Percentiles rank a stretch among this genome's conserved stretches.
Conservation (phyloP, 108 stramenopile species). For the Halocafeteria seosinensis region DNA sequence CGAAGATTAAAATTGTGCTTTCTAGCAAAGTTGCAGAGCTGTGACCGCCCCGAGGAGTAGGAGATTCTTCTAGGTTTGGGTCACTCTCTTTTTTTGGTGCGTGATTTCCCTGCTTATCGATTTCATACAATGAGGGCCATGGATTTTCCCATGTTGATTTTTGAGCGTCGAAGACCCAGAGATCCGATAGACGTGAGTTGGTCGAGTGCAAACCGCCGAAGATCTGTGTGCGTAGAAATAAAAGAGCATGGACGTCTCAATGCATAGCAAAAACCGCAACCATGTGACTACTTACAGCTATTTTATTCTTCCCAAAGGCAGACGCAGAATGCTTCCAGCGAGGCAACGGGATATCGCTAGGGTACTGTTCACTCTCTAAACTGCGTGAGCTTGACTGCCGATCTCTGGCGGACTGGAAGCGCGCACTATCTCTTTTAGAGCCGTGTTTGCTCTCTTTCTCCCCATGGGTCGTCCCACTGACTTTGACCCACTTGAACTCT, state of each 20-base stretch:
- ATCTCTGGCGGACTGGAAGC: too few species aligned
- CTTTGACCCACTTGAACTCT: too few species aligned
- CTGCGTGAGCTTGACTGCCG: too few species aligned
- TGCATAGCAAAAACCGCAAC: not conserved
- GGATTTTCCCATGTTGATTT: constrained; percentile 41
- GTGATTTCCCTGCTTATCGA: constrained; percentile 12
- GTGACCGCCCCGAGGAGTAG: constrained; percentile 47
- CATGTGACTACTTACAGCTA: constrained; percentile 5
- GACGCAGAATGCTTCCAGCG: constrained; percentile 51
- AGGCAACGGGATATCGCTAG: constrained; percentile 1
- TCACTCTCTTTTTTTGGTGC: not conserved
- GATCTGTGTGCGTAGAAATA: constrained; percentile 12
- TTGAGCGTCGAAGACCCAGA: constrained; percentile 48
- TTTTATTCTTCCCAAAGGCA: constrained; percentile 16
- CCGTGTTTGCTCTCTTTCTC: too few species aligned
- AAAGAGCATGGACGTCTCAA: not conserved
- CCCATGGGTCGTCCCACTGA: too few species aligned
- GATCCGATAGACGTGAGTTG: constrained; percentile 36
- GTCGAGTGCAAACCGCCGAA: constrained; percentile 50
- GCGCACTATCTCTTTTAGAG: too few species aligned
- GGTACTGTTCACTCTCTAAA: too few species aligned
- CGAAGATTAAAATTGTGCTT: constrained; percentile 37
- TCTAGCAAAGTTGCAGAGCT: constrained; percentile 32
- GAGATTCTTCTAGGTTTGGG: constrained; percentile 6
- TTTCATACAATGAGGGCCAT: constrained; percentile 11